A percentile compares a stretch with the other conserved stretches of the same genome.
These are phyloP conservation scores for Fusarium globosum DNA, from an alignment of 2,329 filamentous ascomycete genomes.

Conservation along the genomic window DNA sequence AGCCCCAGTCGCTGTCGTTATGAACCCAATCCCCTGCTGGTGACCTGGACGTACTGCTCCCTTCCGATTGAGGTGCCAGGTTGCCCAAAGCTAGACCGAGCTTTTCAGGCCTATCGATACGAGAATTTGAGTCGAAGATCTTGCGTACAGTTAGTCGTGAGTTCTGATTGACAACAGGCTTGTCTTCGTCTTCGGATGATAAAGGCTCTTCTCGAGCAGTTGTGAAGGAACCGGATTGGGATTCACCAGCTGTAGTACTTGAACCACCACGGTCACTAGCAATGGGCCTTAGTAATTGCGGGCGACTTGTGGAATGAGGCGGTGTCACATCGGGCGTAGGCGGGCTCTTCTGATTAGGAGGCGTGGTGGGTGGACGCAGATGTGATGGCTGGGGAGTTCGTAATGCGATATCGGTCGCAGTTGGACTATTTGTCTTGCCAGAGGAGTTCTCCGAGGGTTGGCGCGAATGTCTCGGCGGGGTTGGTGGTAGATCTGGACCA, in stretches of 20 bases:
- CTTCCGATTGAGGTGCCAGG: conserved; percentile 55
- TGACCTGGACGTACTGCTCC: conserved; percentile 55
- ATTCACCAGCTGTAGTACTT: conserved; percentile 67
- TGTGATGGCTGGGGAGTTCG: conserved; percentile 54
- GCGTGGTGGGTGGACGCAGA: conserved; percentile 64
- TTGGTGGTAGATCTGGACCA: conserved; percentile 68
- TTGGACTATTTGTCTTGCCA: conserved; percentile 56
- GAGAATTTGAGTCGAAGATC: conserved; percentile 42
- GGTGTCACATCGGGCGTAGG: conserved; percentile 82
- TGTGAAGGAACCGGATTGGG: conserved; percentile 76
- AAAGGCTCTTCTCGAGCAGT: conserved; percentile 75
- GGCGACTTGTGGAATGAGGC: conserved; percentile 62
- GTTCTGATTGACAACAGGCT: conserved; percentile 54
- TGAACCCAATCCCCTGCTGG: conserved; percentile 60
- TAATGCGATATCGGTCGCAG: conserved; percentile 51
- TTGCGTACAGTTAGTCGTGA: conserved; percentile 60
- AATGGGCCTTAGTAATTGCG: conserved; percentile 59
- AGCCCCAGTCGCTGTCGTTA: conserved; percentile 69
- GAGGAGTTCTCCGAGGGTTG: conserved; percentile 65
- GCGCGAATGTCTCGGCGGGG: conserved; percentile 70
- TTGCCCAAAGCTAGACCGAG: conserved; percentile 57
- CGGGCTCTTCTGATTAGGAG: conserved; percentile 73
- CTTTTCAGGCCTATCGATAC: conserved; percentile 46
- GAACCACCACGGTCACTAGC: conserved; percentile 62
- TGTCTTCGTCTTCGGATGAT: conserved; percentile 70